Conservation (phyloP, 2,329 filamentous ascomycete genomes). For the Chaetothyriales sp. region DNA sequence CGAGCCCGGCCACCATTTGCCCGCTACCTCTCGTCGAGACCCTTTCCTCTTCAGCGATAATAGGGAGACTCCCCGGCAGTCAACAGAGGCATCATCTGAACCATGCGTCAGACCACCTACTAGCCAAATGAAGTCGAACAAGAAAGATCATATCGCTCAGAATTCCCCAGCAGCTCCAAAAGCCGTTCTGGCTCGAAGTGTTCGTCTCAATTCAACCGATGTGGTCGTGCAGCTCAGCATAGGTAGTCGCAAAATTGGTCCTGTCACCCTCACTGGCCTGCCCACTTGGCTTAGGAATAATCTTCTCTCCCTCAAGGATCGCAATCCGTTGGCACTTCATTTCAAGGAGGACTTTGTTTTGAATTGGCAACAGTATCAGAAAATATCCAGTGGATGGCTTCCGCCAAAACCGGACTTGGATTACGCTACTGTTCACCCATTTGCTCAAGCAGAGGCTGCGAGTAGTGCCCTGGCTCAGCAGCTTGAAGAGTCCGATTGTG, state of each 20-base stretch:
- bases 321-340: conserved; percentile 3
- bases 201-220: conserved; percentile 1
- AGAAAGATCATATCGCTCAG: neutral
- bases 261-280: conserved; percentile 8
- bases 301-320: conserved; percentile 3
- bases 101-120: neutral
- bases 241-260: conserved; percentile 6
- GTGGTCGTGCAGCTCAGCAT: conserved; percentile 8
- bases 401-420: neutral
- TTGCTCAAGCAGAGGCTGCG: conserved; percentile 5
- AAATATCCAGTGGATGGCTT: neutral
- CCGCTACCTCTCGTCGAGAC: neutral
- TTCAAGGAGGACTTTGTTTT: conserved; percentile 6
- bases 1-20: neutral
- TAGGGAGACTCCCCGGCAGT: neutral
- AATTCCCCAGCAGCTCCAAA: neutral
- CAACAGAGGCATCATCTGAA: neutral
- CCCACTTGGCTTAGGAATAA: conserved; percentile 8
- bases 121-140: neutral
- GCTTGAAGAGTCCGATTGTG: conserved; percentile 7
- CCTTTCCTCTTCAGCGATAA: neutral
- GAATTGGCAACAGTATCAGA: neutral
- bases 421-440: conserved; percentile 5
- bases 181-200: neutral
- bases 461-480: conserved; percentile 5